Percentiles rank a stretch among this genome's conserved stretches.
These are phyloP conservation scores for Plasmodiophora brassicae DNA, from an alignment of 208 protist species.

Conservation along the genomic window DNA sequence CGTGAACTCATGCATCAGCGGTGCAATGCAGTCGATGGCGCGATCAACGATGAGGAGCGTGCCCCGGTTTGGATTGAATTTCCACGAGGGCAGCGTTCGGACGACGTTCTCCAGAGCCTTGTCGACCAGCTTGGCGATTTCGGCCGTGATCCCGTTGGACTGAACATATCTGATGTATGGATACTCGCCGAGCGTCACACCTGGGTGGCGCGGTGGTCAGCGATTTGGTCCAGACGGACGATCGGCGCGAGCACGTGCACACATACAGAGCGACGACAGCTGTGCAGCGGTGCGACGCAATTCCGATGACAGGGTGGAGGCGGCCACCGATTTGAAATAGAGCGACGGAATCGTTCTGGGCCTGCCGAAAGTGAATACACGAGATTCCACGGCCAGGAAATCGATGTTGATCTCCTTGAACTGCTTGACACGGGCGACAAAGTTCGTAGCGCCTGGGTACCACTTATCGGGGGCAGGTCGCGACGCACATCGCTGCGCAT, in stretches of 20 bases:
- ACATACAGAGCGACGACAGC: slow-evolving; percentile 10
- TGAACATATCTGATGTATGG: slow-evolving; percentile 13
- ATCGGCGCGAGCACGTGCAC: neutral
- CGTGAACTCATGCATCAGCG: slow-evolving; percentile 15
- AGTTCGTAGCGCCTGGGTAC: neutral
- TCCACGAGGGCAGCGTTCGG: neutral
- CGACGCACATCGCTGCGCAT: neutral
- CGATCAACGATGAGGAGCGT: neutral
- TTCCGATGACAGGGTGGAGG: neutral
- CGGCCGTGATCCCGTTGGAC: neutral
- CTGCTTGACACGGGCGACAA: neutral
- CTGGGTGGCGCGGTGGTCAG: too few relatives aligned
- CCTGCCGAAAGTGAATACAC: neutral
- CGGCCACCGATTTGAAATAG: neutral
- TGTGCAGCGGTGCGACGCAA: neutral
- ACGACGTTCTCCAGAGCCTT: slow-evolving; percentile 14
- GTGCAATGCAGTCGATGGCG: neutral
- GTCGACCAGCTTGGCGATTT: slow-evolving; percentile 1
- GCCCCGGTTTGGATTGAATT: slow-evolving; percentile 12
- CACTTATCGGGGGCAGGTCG: neutral
- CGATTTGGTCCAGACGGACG: neutral
- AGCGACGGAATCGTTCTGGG: neutral
- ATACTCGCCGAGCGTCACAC: slow-evolving; percentile 6
- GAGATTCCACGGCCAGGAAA: neutral
- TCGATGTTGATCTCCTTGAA: slow-evolving; percentile 8